Evolutionary conservation across 495 filamentous ascomycete genomes (phyloP).

Genomic region (Xylaria curta): DNA sequence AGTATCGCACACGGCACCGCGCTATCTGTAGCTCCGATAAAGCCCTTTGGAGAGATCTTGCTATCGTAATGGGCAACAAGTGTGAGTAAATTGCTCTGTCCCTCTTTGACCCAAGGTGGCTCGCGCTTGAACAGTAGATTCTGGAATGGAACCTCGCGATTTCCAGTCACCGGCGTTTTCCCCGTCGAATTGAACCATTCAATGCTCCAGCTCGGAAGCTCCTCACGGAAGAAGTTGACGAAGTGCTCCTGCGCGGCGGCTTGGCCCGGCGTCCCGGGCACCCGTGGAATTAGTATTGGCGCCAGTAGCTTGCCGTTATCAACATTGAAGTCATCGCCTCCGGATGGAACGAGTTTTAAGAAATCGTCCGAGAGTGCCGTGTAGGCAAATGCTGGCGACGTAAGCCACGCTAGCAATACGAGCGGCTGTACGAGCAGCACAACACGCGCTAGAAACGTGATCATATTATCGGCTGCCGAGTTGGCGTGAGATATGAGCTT

Average conservation of each 20-base stretch:
- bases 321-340: constrained; percentile 81
- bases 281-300: constrained; percentile 88
- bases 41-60: constrained; percentile 80
- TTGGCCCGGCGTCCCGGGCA: constrained; percentile 85
- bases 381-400: constrained; percentile 64
- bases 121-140: constrained; percentile 91
- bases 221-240: constrained; percentile 72
- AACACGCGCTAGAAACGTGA: constrained; percentile 29
- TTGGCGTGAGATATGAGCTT: constrained; percentile 14
- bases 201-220: constrained; percentile 80
- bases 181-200: constrained; percentile 86
- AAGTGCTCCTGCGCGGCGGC: constrained; percentile 79
- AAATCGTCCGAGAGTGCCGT: constrained; percentile 74
- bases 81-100: constrained; percentile 80
- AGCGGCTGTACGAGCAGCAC: constrained; percentile 37
- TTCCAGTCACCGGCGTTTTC: constrained; percentile 74
- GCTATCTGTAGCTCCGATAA: constrained; percentile 93
- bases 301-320: constrained; percentile 75
- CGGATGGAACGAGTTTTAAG: constrained; percentile 69
- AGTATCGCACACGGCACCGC: constrained; percentile 93
- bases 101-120: constrained; percentile 76
- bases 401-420: constrained; percentile 29
- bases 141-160: constrained; percentile 75
- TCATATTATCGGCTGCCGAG: background rate
- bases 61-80: constrained; percentile 96